Evolutionary conservation across 2,329 filamentous ascomycete genomes (phyloP), one percentile per base, ranked within the genome.

Genomic region (Cladophialophora bantiana): DNA sequence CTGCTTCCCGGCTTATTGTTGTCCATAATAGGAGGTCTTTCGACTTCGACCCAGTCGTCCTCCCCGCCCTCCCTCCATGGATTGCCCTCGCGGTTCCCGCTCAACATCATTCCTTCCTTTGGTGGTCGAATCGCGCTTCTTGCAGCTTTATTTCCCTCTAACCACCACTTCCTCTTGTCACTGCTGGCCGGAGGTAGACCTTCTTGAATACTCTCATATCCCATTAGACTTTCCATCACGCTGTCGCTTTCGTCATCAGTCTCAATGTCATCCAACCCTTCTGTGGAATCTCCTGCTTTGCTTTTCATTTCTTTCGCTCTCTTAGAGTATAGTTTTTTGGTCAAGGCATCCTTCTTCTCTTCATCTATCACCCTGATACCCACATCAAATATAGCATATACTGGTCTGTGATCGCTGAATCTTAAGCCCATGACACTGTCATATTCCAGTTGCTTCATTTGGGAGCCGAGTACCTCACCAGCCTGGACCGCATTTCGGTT

Each of bases 331-430:
- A 98, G 83, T 60, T 90, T 85, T 36, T 86, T 86, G 74, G 90
- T 91, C 55, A 98, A 88, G 3, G 82, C 79, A 68, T 94, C 89
- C 71, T 92, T 93, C 61, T 85, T 81, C 31, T 79, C 80, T 76
- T 97, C 92, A 71, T 99, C 87, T 10, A 98, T 82, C 53, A 95
- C 88, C 71, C 84, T 94, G 60, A 98, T 90, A 0, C 85, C 87
- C 78, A 94, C 96, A 71, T 93, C 87, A 75, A 99, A 99, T 0
- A 88, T 88, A 12, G 93, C 94, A 78, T 92, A 97, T 0, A 99
- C 94, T 1, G 95, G 95, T n/a, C 94, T 87, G 78, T 99, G 95
- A 75, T 99, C 95, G 0, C 95, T 99, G 77, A 98, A 97, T 12
- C 86, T 87, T 40, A 99, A 83, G 35, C 92, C 89, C 9, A 94